Evolutionary conservation across 345 rosid species (phyloP), one percentile per base, ranked within the genome.

Genomic region (Sonneratia caseolaris): DNA sequence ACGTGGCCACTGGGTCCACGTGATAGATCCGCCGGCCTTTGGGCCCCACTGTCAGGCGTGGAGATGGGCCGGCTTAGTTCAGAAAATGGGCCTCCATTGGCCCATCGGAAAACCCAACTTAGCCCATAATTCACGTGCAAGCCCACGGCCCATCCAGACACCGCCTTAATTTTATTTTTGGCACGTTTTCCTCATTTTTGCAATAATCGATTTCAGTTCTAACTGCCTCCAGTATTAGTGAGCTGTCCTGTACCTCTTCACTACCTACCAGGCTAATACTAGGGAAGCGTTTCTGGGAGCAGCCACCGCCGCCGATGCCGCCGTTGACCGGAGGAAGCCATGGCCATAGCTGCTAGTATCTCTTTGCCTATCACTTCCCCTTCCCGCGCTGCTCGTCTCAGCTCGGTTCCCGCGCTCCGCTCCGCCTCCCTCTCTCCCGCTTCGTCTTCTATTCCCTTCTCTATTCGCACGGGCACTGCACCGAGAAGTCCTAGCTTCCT

Each of bases 301-400:
- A 3, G 64, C 69, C 27, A 27, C 49, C 48, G 69, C 49, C 69
- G 69, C 68, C 68, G n/a, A 4, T 8, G 9, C 9, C 43, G 43
- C 9, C 43, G 43, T 40, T 8, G 43, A 40, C 43, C 69, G 32
- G 48, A 36, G 49, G 36, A 72, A 72, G 69, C 70, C 74, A 77
- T 75, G 77, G 73, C 73, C 64, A 36, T 69, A 22, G 38, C 69
- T 18, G 13, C 59, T 61, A 11, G 43, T 13, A 13, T 32, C 64
- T 37, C 71, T 38, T 37, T 67, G 19, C 53, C 32, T 15, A 16
- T 68, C 32, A 37, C 71, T 3, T 37, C 76, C 76, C 71, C 76
- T 68, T 67, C 76, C 32, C 76, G 76, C 1, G 7, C 22, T 32
- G 22, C 57, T 61, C 66, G 37, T 12, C 37, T 65, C 1, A 40